A percentile compares a stretch with the other conserved stretches of the same genome.
Evolutionary conservation across 2,329 filamentous ascomycete species (phyloP).

Genomic region (Myotisia sp.): DNA sequence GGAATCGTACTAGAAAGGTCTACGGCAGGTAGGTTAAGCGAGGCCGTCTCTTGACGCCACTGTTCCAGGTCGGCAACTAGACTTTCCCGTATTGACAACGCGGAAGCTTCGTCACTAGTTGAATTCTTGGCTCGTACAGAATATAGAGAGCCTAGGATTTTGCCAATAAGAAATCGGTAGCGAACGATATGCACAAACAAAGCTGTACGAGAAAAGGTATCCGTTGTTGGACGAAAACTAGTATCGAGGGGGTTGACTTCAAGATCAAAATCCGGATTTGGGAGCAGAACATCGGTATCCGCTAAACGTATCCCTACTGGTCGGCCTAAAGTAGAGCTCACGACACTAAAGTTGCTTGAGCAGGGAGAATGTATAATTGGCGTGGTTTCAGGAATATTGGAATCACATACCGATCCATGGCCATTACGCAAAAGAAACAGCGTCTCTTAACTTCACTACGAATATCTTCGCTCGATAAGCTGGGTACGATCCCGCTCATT

Average conservation of each 20-base stretch:
- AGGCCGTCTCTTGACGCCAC: constrained; percentile 12
- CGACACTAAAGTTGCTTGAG: constrained; percentile 8
- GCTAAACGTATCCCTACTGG: constrained; percentile 30
- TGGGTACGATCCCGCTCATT: constrained; percentile 2
- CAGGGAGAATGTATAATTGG: background rate
- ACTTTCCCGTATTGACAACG: constrained; percentile 7
- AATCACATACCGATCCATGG: constrained; percentile 24
- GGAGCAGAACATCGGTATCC: constrained; percentile 30
- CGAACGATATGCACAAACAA: constrained; percentile 30
- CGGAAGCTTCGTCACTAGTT: constrained; percentile 4
- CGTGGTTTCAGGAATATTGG: constrained; percentile 1
- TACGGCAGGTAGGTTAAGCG: constrained; percentile 10
- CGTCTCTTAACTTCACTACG: constrained; percentile 22
- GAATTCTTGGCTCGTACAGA: constrained; percentile 4
- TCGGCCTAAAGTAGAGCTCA: constrained; percentile 26
- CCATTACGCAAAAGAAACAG: constrained; percentile 33
- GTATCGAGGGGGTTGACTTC: constrained; percentile 9
- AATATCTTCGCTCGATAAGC: constrained; percentile 1
- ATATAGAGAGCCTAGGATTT: constrained; percentile 25
- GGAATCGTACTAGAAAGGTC: constrained; percentile 10
- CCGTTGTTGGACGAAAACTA: constrained; percentile 8
- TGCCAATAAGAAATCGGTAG: constrained; percentile 30
- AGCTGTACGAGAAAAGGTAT: constrained; percentile 11
- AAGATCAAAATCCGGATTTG: constrained; percentile 15
- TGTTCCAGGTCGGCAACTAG: constrained; percentile 14